Evolutionary conservation across 768 basidiomycete species (phyloP), one percentile per base, ranked within the genome.

Genomic region (Strobilomyces dryophilus): DNA sequence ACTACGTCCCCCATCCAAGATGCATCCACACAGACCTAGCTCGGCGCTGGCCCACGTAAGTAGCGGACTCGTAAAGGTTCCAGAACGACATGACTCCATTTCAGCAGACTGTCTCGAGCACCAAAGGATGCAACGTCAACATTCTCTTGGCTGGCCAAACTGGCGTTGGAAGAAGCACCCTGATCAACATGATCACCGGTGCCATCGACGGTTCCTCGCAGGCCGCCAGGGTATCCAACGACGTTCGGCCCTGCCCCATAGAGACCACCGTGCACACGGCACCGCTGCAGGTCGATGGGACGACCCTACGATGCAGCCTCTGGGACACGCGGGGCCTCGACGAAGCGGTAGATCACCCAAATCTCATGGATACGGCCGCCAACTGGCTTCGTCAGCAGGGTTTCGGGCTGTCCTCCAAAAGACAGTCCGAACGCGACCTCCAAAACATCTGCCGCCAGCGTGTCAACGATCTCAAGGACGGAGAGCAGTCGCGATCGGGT

Each of bases 241-340:
- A 62, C 47, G 65, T 49, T 5, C 48, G 63, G 29, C 64, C 64
- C 8, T 66, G 66, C 47, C 55, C 56, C 45, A 48, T 57, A 45
- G 63, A 65, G 36, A 57, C 66, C 0, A 67, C 51, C 1, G 14
- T 49, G 26, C 53, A 67, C n/a, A 45, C 26, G 6, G 41, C 52
- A 26, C 12, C 35, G 7, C 32, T 65, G 24, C 49, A 48, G 6
- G 44, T 32, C 24, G 41, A 41, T 0, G 52, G 52, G 36, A 40
- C 14, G 15, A 32, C 52, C 34, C 26, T 65, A 12, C 51, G 54
- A 21, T 65, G 47, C 40, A 49, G 35, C 32, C 47, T 66, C 8
- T 66, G 62, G 64, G 64, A 65, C 12, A 65, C 65, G 8, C 55
- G 62, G n/a, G 64, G 65, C 24, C 65, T 65, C 21, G 63, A 65